These are phyloP conservation scores for Aspergillus sp. DNA, from an alignment of 2,329 filamentous ascomycete species.

Conservation along the genomic window DNA sequence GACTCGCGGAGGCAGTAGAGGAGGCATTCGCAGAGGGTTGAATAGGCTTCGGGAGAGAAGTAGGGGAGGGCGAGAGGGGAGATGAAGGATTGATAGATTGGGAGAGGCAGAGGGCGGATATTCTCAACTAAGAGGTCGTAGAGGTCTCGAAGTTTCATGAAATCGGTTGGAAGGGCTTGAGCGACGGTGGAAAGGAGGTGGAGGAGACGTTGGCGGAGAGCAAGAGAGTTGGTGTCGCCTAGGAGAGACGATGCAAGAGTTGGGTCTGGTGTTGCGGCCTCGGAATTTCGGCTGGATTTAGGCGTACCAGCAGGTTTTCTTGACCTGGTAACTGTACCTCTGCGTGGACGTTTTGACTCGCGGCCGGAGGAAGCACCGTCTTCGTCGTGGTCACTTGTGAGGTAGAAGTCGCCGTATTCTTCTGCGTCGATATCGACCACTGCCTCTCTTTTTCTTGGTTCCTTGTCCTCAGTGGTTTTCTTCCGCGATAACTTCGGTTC, in stretches of 20 bases:
- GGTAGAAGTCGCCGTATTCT: conserved; percentile 46
- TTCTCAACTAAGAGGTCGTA: conserved; percentile 48
- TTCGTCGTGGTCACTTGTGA: conserved; percentile 38
- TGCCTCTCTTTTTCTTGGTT: conserved; percentile 39
- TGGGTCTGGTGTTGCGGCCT: conserved; percentile 6
- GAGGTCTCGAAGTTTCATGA: conserved; percentile 39
- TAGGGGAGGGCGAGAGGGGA: conserved; percentile 45
- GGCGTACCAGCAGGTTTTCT: not conserved
- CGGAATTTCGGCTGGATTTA: conserved; percentile 9
- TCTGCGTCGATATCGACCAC: conserved; percentile 48
- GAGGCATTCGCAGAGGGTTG: conserved; percentile 55
- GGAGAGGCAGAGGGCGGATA: conserved; percentile 46
- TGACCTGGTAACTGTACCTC: conserved; percentile 25
- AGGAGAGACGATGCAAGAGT: conserved; percentile 28
- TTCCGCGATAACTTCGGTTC: conserved; percentile 38
- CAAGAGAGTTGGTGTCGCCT: conserved; percentile 41
- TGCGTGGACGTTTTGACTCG: conserved; percentile 35
- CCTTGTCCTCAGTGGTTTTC: conserved; percentile 19
- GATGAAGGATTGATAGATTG: conserved; percentile 47
- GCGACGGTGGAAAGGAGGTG: conserved; percentile 43
- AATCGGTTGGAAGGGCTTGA: conserved; percentile 31
- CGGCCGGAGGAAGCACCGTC: conserved; percentile 28
- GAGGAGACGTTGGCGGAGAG: conserved; percentile 47
- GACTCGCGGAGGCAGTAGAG: conserved; percentile 51
- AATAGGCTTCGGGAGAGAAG: conserved; percentile 41